Percentiles rank a stretch among this genome's conserved stretches.
phyloP scores from a whole-genome alignment of 768 basidiomycete genomes.

The Suillus variegatus region DNA sequence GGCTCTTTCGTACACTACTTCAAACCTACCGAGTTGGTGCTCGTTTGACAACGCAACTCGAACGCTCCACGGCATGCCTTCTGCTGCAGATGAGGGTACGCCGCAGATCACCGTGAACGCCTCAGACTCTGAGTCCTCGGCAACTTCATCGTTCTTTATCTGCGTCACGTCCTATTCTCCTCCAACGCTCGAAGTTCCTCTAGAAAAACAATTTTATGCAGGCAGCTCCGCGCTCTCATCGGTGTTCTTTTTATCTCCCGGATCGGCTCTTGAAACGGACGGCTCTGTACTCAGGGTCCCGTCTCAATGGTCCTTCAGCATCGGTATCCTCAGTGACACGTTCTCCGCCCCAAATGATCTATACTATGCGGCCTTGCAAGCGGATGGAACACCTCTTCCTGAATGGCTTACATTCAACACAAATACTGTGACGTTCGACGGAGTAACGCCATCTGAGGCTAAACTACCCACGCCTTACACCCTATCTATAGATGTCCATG shows the following conservation, averaged over 20 bases:
- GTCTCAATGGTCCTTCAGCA: slow-evolving; percentile 84
- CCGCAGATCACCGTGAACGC: slow-evolving; percentile 65
- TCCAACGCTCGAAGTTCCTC: slow-evolving; percentile 54
- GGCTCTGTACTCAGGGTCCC: slow-evolving; percentile 72
- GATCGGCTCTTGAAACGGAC: slow-evolving; percentile 54
- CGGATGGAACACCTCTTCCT: slow-evolving; percentile 72
- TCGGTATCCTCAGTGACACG: slow-evolving; percentile 75
- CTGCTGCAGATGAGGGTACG: slow-evolving; percentile 60
- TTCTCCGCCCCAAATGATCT: slow-evolving; percentile 49
- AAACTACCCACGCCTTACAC: slow-evolving; percentile 39
- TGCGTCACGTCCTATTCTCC: slow-evolving; percentile 55
- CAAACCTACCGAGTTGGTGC: slow-evolving; percentile 74
- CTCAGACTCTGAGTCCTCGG: slow-evolving; percentile 49
- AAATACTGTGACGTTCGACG: slow-evolving; percentile 70
- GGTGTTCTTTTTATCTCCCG: slow-evolving; percentile 63
- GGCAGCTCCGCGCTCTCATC: slow-evolving; percentile 72
- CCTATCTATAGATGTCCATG: slow-evolving; percentile 60
- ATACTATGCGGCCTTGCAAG: slow-evolving; percentile 63
- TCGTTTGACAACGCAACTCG: slow-evolving; percentile 60
- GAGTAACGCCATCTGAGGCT: slow-evolving; percentile 62
- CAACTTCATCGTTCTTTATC: slow-evolving; percentile 54
- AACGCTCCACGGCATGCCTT: slow-evolving; percentile 73
- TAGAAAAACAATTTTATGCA: slow-evolving; percentile 60
- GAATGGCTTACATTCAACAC: slow-evolving; percentile 75
- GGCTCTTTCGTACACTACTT: slow-evolving; percentile 52